Evolutionary conservation across 2,329 filamentous ascomycete species (phyloP).

Genomic region (Tolypocladium pustulatum): DNA sequence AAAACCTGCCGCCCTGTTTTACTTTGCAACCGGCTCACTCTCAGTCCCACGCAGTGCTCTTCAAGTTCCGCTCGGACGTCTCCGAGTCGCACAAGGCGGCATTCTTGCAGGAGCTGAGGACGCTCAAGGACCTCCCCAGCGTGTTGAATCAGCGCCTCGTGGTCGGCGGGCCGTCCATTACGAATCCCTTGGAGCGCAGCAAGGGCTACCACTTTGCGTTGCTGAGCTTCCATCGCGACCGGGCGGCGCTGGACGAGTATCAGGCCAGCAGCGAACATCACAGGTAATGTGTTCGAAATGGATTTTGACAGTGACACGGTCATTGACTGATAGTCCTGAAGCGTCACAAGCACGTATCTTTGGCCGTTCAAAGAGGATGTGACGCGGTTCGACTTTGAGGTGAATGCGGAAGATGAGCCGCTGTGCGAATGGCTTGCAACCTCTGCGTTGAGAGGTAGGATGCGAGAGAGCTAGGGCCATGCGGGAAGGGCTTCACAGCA

Average conservation of each 20-base stretch:
- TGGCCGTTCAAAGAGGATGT: conserved; percentile 44
- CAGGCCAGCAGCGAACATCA: conserved; percentile 43
- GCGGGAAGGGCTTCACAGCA: neutral
- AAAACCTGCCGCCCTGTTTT: neutral
- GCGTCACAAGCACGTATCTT: conserved; percentile 38
- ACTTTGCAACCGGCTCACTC: neutral
- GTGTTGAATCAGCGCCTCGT: conserved; percentile 36
- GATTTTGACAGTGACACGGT: no score
- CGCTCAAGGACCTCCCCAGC: conserved; percentile 34
- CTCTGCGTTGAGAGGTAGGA: neutral
- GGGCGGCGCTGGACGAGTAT: conserved; percentile 34
- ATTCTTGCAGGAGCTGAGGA: conserved; percentile 36
- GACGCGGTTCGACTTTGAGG: conserved; percentile 43
- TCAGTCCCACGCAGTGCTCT: conserved; percentile 26
- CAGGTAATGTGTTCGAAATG: conserved; percentile 17
- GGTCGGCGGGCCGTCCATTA: conserved; percentile 42
- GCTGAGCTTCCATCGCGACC: conserved; percentile 38
- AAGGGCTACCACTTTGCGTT: conserved; percentile 42
- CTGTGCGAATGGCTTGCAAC: conserved; percentile 3
- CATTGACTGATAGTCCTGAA: conserved; percentile 10
- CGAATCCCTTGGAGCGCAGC: conserved; percentile 38
- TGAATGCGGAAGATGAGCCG: conserved; percentile 27
- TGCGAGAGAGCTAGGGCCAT: neutral
- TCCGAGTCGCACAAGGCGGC: conserved; percentile 27
- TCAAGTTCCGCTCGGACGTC: conserved; percentile 35